Evolutionary conservation across 2,329 filamentous ascomycete species (phyloP).

Genomic region (Dichotomopilus funicola): DNA sequence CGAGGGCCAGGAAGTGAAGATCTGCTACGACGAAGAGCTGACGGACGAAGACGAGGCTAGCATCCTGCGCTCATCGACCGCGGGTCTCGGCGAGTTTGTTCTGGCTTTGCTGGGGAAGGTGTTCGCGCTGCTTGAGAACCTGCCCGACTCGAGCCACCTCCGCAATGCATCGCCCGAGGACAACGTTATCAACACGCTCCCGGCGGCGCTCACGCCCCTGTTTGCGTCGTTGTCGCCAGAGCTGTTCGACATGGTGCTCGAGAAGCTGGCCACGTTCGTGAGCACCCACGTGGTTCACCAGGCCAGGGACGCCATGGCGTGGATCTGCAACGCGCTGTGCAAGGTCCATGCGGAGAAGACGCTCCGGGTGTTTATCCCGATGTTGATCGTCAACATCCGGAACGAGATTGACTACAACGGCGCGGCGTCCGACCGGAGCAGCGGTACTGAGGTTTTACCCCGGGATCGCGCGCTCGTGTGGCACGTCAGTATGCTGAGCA

Average conservation of each 20-base stretch:
- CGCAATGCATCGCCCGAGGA: constrained; percentile 91
- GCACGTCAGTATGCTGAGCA: constrained; percentile 95
- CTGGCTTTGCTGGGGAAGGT: constrained; percentile 86
- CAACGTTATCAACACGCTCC: constrained; percentile 91
- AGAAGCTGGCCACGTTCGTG: constrained; percentile 89
- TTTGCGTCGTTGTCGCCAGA: constrained; percentile 88
- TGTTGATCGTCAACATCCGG: constrained; percentile 84
- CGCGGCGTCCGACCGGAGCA: constrained; percentile 88
- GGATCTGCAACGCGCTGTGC: constrained; percentile 93
- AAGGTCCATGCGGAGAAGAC: constrained; percentile 94
- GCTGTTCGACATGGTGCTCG: constrained; percentile 83
- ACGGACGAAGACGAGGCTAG: constrained; percentile 79
- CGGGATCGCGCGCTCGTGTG: constrained; percentile 89
- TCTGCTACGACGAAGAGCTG: constrained; percentile 78
- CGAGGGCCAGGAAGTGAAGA: constrained; percentile 74
- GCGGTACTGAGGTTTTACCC: constrained; percentile 86
- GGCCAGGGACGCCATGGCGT: constrained; percentile 94
- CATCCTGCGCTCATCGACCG: constrained; percentile 88
- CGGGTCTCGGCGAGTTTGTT: constrained; percentile 88
- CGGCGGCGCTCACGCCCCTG: constrained; percentile 82
- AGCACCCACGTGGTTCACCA: constrained; percentile 94
- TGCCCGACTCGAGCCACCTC: constrained; percentile 83
- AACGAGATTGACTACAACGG: constrained; percentile 97
- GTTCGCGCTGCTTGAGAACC: constrained; percentile 89
- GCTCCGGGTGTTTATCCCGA: constrained; percentile 81